phyloP scores from a whole-genome alignment of 495 filamentous ascomycete species.

The Penicillium paradoxum region DNA sequence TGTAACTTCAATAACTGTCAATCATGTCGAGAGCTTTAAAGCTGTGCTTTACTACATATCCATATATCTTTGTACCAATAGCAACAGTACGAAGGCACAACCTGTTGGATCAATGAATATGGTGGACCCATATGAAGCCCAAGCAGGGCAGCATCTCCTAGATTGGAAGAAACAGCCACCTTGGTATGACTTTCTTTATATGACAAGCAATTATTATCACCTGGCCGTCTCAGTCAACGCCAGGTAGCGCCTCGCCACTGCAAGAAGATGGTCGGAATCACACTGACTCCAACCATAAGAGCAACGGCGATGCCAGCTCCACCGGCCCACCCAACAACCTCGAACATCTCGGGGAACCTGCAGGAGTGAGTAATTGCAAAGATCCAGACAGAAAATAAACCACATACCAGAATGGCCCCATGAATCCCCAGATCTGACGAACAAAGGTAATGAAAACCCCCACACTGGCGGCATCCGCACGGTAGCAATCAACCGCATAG shows the following conservation, averaged over 20 bases:
- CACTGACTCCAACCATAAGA: conserved; percentile 40
- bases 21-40: no score
- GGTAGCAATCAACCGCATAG: conserved; percentile 52
- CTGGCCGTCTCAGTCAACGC: background rate
- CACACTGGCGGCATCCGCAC: conserved; percentile 43
- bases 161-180: no score
- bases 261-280: conserved; percentile 41
- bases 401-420: conserved; percentile 52
- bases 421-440: conserved; percentile 53
- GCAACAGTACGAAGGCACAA: no score
- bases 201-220: no score
- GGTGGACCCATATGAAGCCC: no score
- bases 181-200: no score
- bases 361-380: background rate
- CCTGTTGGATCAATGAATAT: no score
- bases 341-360: conserved; percentile 51
- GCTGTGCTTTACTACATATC: no score
- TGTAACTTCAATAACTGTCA: no score
- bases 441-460: conserved; percentile 56
- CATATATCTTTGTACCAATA: no score
- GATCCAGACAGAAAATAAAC: background rate
- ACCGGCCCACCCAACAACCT: conserved; percentile 35
- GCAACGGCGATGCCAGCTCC: conserved; percentile 41
- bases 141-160: no score
- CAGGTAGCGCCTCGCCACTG: conserved; percentile 31